A percentile compares a stretch with the other conserved stretches of the same genome.
phyloP scores from a whole-genome alignment of 2,329 filamentous ascomycete species.

The Colletotrichum salicis region DNA sequence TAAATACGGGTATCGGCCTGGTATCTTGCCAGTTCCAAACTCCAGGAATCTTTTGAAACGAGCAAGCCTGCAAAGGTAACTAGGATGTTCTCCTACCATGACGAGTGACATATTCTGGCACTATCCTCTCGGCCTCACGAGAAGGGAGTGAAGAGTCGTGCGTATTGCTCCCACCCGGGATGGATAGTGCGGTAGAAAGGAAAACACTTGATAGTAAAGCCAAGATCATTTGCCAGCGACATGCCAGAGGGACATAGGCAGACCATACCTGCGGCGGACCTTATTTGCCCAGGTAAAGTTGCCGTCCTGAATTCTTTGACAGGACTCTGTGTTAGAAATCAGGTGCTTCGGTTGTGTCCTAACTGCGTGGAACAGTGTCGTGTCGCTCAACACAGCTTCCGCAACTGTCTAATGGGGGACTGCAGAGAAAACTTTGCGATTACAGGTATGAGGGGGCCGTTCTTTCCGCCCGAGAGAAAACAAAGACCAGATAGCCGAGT shows the following conservation, averaged over 20 bases:
- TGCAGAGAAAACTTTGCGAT: background rate
- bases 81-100: background rate
- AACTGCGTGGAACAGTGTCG: background rate
- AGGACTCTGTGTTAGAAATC: too few species aligned
- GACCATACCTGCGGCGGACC: background rate
- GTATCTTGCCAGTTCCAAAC: background rate
- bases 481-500: background rate
- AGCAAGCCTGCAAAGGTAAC: background rate
- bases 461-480: background rate
- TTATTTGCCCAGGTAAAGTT: too few species aligned
- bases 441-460: background rate
- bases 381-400: background rate
- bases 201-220: background rate
- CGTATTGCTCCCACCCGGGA: background rate
- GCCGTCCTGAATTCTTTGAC: too few species aligned
- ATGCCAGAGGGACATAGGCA: background rate
- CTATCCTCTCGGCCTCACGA: background rate
- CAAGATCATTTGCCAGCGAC: background rate
- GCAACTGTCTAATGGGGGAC: too few species aligned
- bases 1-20: background rate
- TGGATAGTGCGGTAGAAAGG: background rate
- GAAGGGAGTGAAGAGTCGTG: background rate
- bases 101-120: background rate
- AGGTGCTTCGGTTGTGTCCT: background rate
- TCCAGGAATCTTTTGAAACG: background rate